Evolutionary conservation across 169 alveolate species (phyloP).

Genomic region (Plasmodium inui): DNA sequence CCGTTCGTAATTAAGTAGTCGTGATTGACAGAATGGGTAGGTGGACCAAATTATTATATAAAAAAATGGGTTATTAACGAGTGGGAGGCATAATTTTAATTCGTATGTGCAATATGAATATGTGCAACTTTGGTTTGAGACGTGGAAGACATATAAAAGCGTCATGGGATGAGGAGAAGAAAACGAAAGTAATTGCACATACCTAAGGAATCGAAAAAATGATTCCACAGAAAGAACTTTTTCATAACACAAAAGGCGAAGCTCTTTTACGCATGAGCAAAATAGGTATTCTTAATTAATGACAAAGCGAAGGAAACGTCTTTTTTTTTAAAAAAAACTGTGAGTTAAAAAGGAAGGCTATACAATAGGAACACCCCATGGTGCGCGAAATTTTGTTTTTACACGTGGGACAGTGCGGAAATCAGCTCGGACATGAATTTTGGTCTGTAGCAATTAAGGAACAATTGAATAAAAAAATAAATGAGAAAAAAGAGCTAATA

Average conservation of each 20-base stretch:
- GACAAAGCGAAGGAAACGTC: not conserved
- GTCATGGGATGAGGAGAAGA: not conserved
- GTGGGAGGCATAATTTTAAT: not conserved
- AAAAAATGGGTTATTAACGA: not conserved
- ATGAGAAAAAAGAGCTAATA: slow-evolving; percentile 69
- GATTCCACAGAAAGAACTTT: not conserved
- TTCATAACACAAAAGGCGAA: not conserved
- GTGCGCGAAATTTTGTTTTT: slow-evolving; percentile 93
- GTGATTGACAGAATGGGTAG: not conserved
- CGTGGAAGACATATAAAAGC: not conserved
- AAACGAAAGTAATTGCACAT: not conserved
- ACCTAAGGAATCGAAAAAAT: not conserved
- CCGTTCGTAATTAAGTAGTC: not conserved
- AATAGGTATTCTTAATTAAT: not conserved
- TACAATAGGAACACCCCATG: slow-evolving; percentile 77
- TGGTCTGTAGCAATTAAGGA: slow-evolving; percentile 94
- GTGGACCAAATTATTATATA: not conserved
- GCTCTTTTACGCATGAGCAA: not conserved
- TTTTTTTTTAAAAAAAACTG: not conserved
- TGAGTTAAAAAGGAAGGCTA: slow-evolving; percentile 3
- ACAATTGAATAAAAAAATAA: slow-evolving; percentile 82
- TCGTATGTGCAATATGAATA: not conserved
- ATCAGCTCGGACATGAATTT: slow-evolving; percentile 92
- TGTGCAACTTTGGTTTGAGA: not conserved
- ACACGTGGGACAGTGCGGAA: slow-evolving; percentile 96